Conservation (phyloP, 495 filamentous ascomycete species). For the Articulospora tetracladia region DNA sequence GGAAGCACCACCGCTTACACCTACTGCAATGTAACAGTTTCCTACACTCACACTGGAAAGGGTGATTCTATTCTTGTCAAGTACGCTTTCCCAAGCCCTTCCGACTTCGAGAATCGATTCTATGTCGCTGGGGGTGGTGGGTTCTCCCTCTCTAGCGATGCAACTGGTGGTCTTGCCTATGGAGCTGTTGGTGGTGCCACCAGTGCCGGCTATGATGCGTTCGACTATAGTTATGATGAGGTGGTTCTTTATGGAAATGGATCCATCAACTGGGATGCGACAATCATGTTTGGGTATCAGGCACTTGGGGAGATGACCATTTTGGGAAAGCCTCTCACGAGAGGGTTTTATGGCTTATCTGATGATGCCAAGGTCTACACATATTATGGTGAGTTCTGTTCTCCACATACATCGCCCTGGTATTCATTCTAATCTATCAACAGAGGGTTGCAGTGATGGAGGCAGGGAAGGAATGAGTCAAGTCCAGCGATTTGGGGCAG, state of each 20-base stretch:
- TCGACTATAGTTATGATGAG: slow-evolving; percentile 33
- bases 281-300: slow-evolving; percentile 38
- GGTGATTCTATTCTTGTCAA: slow-evolving; percentile 19
- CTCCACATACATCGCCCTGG: neutral
- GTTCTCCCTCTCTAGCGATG: slow-evolving; percentile 17
- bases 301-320: slow-evolving; percentile 31
- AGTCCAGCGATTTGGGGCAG: slow-evolving; percentile 45
- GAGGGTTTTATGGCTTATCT: slow-evolving; percentile 28
- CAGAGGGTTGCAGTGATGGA: slow-evolving; percentile 48
- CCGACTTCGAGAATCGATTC: slow-evolving; percentile 24
- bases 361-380: slow-evolving; percentile 39
- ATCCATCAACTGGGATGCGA: slow-evolving; percentile 40
- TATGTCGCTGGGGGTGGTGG: slow-evolving; percentile 26
- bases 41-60: slow-evolving; percentile 34
- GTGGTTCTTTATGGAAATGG: slow-evolving; percentile 34
- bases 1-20: slow-evolving; percentile 14
- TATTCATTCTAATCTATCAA: neutral
- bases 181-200: slow-evolving; percentile 36
- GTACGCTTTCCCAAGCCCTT: slow-evolving; percentile 25
- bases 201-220: slow-evolving; percentile 36
- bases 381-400: slow-evolving; percentile 31
- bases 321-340: slow-evolving; percentile 35
- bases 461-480: slow-evolving; percentile 51
- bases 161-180: slow-evolving; percentile 25
- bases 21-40: slow-evolving; percentile 37